Conservation (phyloP, 371 early-diverging fungal species). For the Mortierella sp. region DNA sequence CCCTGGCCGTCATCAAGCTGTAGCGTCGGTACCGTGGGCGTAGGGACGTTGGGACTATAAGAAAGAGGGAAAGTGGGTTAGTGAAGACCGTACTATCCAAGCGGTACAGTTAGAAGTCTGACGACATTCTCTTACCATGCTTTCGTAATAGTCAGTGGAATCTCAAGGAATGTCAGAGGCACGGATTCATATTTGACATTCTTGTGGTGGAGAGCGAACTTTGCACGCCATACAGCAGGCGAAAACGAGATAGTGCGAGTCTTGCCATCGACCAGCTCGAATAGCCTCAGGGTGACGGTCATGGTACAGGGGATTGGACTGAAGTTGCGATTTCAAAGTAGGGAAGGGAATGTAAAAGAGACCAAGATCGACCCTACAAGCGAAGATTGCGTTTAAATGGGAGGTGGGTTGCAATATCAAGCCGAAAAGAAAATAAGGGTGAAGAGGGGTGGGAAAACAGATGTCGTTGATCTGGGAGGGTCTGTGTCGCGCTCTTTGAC, state of each 20-base stretch:
- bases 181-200: conserved; percentile 36
- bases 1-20: conserved; percentile 36
- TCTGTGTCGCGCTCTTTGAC: too few species aligned
- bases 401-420: too few species aligned
- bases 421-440: too few species aligned
- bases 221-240: conserved; percentile 53
- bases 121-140: conserved; percentile 29
- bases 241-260: conserved; percentile 46
- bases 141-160: conserved; percentile 23
- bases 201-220: conserved; percentile 42
- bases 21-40: conserved; percentile 41
- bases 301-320: neutral
- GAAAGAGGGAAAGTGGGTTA: neutral
- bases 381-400: too few species aligned
- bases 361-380: too few species aligned
- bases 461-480: too few species aligned
- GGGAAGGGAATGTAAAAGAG: neutral
- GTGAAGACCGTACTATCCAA: neutral
- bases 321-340: neutral
- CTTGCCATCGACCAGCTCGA: conserved; percentile 53
- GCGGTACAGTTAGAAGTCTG: too few species aligned
- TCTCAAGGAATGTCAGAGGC: conserved; percentile 42
- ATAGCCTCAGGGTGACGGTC: conserved; percentile 26
- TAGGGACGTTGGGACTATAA: conserved; percentile 26
- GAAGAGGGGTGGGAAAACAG: too few species aligned